Evolutionary conservation across 2,329 filamentous ascomycete genomes (phyloP).

Genomic region (Pyrenochaeta sp.): DNA sequence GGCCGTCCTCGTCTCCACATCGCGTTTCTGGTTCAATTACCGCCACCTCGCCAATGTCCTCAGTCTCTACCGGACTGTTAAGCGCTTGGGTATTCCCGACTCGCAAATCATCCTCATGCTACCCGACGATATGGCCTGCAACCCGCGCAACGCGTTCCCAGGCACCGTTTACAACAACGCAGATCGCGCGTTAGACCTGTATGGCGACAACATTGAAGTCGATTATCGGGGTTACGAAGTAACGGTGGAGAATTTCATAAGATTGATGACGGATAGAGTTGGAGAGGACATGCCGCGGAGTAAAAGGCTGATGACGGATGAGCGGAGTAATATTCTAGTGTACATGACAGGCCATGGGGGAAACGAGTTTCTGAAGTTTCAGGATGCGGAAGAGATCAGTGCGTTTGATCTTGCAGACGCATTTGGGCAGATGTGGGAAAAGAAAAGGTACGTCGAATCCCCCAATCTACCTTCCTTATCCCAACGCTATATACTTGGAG

Average conservation of each 20-base stretch:
- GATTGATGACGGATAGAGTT: constrained; percentile 90
- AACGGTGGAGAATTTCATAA: constrained; percentile 98
- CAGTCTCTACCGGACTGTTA: constrained; percentile 96
- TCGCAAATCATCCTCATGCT: constrained; percentile 99
- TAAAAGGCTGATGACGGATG: constrained; percentile 92
- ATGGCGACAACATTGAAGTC: constrained; percentile 98
- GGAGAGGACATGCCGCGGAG: constrained; percentile 94
- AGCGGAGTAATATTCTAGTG: constrained; percentile 94
- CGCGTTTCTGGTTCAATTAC: constrained; percentile 99
- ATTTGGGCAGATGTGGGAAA: constrained; percentile 99
- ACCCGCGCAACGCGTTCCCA: constrained; percentile 96
- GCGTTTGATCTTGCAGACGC: constrained; percentile 96
- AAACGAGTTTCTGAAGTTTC: constrained; percentile 98
- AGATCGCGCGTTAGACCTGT: constrained; percentile 92
- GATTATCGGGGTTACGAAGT: constrained; percentile 99
- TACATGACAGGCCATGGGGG: constrained; percentile 99
- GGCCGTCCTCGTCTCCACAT: constrained; percentile 98
- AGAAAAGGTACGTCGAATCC: constrained; percentile 74
- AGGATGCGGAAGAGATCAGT: constrained; percentile 96
- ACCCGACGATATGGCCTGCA: constrained; percentile 99
- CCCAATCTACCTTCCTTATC: no score
- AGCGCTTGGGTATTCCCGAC: constrained; percentile 95
- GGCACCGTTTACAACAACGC: constrained; percentile 99
- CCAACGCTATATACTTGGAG: neutral
- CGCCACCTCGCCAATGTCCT: constrained; percentile 97